Evolutionary conservation across 2,329 filamentous ascomycete species (phyloP).

Genomic region (Colletotrichum acutatum): DNA sequence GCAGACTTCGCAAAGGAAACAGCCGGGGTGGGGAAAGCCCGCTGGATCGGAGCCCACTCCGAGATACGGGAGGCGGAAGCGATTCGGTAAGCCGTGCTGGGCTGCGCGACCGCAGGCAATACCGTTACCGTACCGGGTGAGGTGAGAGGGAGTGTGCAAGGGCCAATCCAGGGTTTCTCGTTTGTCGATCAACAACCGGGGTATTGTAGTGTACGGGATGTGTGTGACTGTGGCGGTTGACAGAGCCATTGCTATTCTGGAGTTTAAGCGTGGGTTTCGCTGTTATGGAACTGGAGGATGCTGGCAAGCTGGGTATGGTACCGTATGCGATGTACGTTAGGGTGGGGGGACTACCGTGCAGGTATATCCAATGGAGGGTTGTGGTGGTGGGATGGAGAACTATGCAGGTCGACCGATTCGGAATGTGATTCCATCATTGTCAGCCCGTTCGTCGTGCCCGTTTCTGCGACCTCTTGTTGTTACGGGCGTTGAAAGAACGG

Average conservation of each 20-base stretch:
- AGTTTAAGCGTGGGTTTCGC: background rate
- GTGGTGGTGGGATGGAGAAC: background rate
- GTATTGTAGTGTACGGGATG: background rate
- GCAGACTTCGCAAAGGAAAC: background rate
- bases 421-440: background rate
- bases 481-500: background rate
- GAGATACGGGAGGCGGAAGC: slow-evolving; percentile 22
- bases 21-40: background rate
- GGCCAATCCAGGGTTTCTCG: background rate
- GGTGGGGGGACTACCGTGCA: background rate
- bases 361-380: background rate
- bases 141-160: background rate
- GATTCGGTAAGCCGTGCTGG: slow-evolving; percentile 1
- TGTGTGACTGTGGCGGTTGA: background rate
- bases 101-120: too few relatives aligned
- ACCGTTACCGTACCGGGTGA: too few relatives aligned
- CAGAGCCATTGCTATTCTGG: background rate
- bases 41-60: slow-evolving; percentile 23
- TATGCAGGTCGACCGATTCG: slow-evolving; percentile 18
- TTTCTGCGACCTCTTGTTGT: background rate
- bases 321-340: background rate
- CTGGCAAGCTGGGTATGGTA: too few relatives aligned
- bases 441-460: background rate
- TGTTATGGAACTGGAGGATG: too few relatives aligned
- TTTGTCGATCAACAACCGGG: background rate